phyloP scores from a whole-genome alignment of 139 green algal species.

The Limnomonas spitsbergensis region DNA sequence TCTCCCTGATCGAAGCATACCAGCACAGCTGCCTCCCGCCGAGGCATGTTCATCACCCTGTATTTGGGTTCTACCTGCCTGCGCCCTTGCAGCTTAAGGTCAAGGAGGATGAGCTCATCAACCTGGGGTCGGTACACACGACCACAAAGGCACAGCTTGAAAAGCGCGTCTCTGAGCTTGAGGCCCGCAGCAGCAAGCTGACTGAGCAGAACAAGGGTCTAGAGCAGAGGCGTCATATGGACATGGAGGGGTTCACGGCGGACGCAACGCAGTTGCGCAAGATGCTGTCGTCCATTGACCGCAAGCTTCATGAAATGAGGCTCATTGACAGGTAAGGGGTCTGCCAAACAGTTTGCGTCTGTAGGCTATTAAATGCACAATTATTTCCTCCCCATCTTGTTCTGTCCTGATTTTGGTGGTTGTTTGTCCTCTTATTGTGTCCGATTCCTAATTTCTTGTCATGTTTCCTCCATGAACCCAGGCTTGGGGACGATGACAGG shows the following conservation, averaged over 20 bases:
- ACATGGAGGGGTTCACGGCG: constrained; percentile 66
- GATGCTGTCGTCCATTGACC: constrained; percentile 62
- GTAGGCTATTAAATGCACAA: background rate
- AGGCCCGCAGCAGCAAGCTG: constrained; percentile 29
- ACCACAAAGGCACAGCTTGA: constrained; percentile 62
- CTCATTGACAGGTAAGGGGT: constrained; percentile 60
- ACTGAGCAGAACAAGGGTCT: constrained; percentile 23
- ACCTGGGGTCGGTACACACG: constrained; percentile 62
- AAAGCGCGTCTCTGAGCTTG: constrained; percentile 56
- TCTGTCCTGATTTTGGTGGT: background rate
- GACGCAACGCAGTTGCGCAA: constrained; percentile 70
- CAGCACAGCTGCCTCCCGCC: too few relatives aligned
- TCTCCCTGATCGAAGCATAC: too few relatives aligned
- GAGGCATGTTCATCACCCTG: too few relatives aligned
- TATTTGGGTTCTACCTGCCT: too few relatives aligned
- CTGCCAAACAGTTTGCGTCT: background rate
- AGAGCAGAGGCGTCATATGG: constrained; percentile 38
- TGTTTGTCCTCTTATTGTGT: too few relatives aligned
- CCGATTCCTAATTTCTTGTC: too few relatives aligned
- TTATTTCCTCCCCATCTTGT: background rate
- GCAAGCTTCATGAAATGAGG: constrained; percentile 71
- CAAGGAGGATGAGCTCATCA: constrained; percentile 63
- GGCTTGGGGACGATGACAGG: constrained; percentile 57
- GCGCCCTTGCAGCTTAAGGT: constrained; percentile 61
- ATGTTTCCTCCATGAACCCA: too few relatives aligned